These are phyloP conservation scores for Sambucus nigra DNA, from an alignment of 129 eudicot species.

Conservation along the genomic window DNA sequence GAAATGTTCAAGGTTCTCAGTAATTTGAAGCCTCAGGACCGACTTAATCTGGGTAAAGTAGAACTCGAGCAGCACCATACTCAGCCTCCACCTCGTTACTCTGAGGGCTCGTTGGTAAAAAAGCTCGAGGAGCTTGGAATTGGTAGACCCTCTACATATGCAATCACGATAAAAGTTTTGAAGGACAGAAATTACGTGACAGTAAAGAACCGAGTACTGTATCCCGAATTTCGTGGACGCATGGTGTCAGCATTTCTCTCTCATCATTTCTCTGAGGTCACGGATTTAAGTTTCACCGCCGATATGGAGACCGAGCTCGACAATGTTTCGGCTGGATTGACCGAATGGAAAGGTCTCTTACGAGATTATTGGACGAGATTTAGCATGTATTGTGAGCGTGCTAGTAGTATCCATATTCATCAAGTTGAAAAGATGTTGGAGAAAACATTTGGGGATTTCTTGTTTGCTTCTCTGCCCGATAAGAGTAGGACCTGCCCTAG, in stretches of 20 bases:
- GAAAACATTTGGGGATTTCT: conserved; percentile 61
- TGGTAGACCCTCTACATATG: conserved; percentile 99
- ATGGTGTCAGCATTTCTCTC: conserved; percentile 93
- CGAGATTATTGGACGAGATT: conserved; percentile 93
- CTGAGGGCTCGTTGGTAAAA: conserved; percentile 81
- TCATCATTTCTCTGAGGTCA: conserved; percentile 78
- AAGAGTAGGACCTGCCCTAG: conserved; percentile 79
- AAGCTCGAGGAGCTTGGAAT: conserved; percentile 96
- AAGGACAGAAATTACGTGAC: conserved; percentile 79
- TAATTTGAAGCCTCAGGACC: conserved; percentile 35
- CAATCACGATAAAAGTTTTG: conserved; percentile 68
- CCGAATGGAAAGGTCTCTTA: conserved; percentile 95
- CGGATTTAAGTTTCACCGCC: conserved; percentile 92
- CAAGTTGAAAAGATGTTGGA: conserved; percentile 98
- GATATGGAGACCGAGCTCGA: conserved; percentile 97
- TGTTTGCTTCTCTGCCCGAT: conserved; percentile 65
- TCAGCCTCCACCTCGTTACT: conserved; percentile 77
- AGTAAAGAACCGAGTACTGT: conserved; percentile 41
- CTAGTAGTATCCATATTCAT: conserved; percentile 69
- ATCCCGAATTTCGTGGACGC: conserved; percentile 93
- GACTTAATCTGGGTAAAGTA: conserved; percentile 32
- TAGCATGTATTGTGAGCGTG: conserved; percentile 66
- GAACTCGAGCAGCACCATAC: conserved; percentile 73
- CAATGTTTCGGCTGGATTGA: conserved; percentile 89
- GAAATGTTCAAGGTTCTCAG: conserved; percentile 37